Conservation (phyloP, 441 rosid genomes). For the Populus hybrid region DNA sequence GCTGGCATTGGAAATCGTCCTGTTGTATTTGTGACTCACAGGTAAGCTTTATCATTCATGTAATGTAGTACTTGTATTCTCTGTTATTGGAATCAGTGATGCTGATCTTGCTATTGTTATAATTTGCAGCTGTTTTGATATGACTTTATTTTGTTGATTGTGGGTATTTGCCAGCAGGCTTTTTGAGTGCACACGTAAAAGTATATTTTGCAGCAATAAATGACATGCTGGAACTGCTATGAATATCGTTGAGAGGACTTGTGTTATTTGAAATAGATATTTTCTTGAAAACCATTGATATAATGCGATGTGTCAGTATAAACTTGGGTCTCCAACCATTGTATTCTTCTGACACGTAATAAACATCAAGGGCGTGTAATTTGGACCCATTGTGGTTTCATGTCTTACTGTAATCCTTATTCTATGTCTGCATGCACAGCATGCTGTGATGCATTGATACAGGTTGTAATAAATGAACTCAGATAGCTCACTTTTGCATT, state of each 20-base stretch:
- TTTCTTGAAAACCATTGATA: neutral
- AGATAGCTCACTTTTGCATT: slow-evolving; percentile 1
- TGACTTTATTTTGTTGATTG: neutral
- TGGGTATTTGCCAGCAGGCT: neutral
- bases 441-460: neutral
- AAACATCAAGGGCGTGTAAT: neutral
- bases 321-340: neutral
- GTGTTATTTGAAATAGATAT: neutral
- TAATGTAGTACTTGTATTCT: neutral
- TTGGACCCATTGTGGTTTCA: neutral
- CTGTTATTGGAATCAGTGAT: neutral
- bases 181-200: neutral
- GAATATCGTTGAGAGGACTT: neutral
- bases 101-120: neutral
- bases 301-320: neutral
- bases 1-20: slow-evolving; percentile 97
- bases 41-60: slow-evolving; percentile 35
- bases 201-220: neutral
- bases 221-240: neutral
- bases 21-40: slow-evolving; percentile 98
- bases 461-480: neutral
- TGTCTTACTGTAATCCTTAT: neutral
- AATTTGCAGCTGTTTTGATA: neutral
- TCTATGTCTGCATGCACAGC: neutral
- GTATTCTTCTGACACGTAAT: neutral